Percentiles rank a stretch among this genome's conserved stretches.
These are phyloP conservation scores for Leishmania arabica DNA, from an alignment of 208 protist genomes.

Conservation along the genomic window DNA sequence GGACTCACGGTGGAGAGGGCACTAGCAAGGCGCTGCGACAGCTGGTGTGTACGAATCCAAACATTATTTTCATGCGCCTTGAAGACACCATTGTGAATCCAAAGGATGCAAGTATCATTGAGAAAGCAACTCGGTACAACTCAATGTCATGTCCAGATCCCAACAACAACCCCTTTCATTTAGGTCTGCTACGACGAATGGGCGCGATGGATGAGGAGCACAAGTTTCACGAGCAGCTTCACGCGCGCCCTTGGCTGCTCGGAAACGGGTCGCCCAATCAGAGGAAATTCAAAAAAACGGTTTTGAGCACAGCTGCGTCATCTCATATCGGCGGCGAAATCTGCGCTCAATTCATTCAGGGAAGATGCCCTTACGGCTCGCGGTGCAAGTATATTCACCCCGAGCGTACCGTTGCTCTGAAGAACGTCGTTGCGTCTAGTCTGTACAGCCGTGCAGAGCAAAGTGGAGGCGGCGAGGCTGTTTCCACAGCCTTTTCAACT, in stretches of 20 bases:
- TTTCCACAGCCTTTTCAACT: slow-evolving; percentile 31
- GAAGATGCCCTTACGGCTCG: slow-evolving; percentile 52
- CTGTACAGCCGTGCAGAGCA: slow-evolving; percentile 27
- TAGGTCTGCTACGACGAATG: slow-evolving; percentile 71
- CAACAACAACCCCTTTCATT: slow-evolving; percentile 79
- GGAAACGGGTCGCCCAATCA: slow-evolving; percentile 5
- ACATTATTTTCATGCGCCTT: slow-evolving; percentile 75
- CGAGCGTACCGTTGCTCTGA: slow-evolving; percentile 38
- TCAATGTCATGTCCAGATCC: slow-evolving; percentile 74
- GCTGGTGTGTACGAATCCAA: slow-evolving; percentile 74
- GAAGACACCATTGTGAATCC: slow-evolving; percentile 62
- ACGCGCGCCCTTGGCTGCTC: slow-evolving; percentile 65
- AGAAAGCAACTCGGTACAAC: slow-evolving; percentile 69
- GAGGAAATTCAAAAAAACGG: slow-evolving; percentile 29
- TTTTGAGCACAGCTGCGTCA: slow-evolving; percentile 27
- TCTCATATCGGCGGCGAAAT: slow-evolving; percentile 48
- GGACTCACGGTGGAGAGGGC: slow-evolving; percentile 59
- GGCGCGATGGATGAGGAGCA: slow-evolving; percentile 75
- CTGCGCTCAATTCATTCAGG: slow-evolving; percentile 53
- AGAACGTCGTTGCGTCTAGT: slow-evolving; percentile 36
- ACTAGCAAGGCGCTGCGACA: slow-evolving; percentile 65
- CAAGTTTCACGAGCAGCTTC: slow-evolving; percentile 62
- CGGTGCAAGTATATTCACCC: slow-evolving; percentile 65
- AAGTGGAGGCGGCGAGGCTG: slow-evolving; percentile 1
- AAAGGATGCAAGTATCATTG: slow-evolving; percentile 54